Evolutionary conservation across 2,329 filamentous ascomycete genomes (phyloP), one percentile per base, ranked within the genome.

Genomic region (Leptoxyphium fumago): DNA sequence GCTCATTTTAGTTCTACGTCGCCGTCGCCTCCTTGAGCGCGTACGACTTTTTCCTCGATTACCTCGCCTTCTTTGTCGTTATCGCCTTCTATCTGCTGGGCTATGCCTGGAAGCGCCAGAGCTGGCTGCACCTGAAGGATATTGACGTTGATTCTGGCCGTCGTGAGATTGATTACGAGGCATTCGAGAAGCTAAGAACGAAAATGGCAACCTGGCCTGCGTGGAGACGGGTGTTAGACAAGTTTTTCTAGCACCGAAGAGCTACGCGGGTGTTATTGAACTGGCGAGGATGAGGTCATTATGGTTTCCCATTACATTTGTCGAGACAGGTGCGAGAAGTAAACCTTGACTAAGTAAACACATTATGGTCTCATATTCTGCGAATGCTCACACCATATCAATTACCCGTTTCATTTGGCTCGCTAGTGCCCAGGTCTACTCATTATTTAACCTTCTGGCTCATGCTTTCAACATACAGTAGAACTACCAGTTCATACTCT

Each of bases 71-170:
- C 14, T 28, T 28, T 11, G 38, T 40, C 17, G 21, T 40, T 36
- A 49, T 75, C 5, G 42, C 63, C 47, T 78, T 78, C 60, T 78
- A 73, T 70, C 40, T 65, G 39, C 43, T 52, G 29, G 56, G 78
- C 6, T 82, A 72, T 56, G 11, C 75, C 48, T 83, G 78, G 79
- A 84, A 84, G 69, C 66, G 74, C 38, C 60, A 67, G 18, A 71
- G 72, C 14, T 82, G 75, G 74, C 65, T 79, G 43, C 69, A 59
- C 18, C 59, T 74, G 2, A 62, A 67, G 26, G 63, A 82, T 51
- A 82, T 84, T 46, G 79, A 84, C 52, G 70, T 84, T 43, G 78
- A 84, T 55, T 72, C 70, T 26, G 79, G 78, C 48, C 72, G 78
- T 34, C 71, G 78, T 46, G 71, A 76, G 60, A 69, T 80, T 42